Conservation (phyloP, 306 rosid genomes). For the Albizia julibrissin region DNA sequence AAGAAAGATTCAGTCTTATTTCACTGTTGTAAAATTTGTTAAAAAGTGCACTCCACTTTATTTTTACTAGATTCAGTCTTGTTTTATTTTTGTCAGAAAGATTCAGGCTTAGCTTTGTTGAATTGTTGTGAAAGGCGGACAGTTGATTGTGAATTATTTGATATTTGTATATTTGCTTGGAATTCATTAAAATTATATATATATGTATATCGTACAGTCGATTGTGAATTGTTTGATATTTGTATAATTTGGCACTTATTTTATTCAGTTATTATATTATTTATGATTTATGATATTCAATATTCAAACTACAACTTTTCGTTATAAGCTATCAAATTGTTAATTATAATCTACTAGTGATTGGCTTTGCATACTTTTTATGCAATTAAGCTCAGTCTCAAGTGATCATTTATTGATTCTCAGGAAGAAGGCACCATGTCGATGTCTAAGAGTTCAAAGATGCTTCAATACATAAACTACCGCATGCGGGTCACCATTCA, state of each 20-base stretch:
- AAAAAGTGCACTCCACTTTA: not conserved
- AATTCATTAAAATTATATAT: not conserved
- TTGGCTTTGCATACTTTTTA: not conserved
- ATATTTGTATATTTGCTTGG: not conserved
- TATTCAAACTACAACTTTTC: no score
- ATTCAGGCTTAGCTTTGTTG: not conserved
- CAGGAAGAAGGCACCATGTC: conserved; percentile 59
- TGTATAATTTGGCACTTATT: not conserved
- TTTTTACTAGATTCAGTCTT: not conserved
- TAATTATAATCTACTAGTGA: not conserved
- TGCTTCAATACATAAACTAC: conserved; percentile 95
- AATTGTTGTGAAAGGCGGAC: not conserved
- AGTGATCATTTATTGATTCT: not conserved
- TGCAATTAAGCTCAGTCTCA: not conserved
- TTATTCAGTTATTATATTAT: not conserved
- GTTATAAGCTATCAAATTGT: not conserved
- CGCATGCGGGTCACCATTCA: conserved; percentile 95
- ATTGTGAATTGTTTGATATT: no score
- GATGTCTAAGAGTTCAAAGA: conserved; percentile 99
- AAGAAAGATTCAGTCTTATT: no score
- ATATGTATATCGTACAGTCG: not conserved
- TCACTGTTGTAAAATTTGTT: no score
- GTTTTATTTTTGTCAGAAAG: not conserved
- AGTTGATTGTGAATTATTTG: not conserved
- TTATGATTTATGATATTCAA: not conserved